phyloP scores from a whole-genome alignment of 2,329 filamentous ascomycete species.

The Rhexocercosporidium sp. region DNA sequence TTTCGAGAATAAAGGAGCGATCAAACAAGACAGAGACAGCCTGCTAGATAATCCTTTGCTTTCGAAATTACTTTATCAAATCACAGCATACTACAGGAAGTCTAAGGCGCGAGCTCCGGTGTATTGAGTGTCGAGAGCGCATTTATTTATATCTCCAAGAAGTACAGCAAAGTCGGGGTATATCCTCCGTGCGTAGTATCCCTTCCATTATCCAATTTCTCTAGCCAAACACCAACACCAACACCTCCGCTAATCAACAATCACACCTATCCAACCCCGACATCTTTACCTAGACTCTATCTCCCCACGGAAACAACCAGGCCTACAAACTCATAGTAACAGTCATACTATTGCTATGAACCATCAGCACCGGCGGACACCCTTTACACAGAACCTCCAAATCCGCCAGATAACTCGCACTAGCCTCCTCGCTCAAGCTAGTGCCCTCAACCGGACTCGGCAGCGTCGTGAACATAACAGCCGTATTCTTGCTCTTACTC shows the following conservation, averaged over 20 bases:
- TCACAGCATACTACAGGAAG: too few species aligned
- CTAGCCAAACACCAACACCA: background rate
- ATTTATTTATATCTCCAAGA: too few species aligned
- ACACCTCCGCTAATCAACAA: too few species aligned
- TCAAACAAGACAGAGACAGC: too few species aligned
- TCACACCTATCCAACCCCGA: too few species aligned
- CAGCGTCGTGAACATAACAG: conserved; percentile 82
- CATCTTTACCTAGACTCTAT: too few species aligned
- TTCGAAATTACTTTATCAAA: too few species aligned
- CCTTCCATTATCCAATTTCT: background rate
- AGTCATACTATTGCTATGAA: conserved; percentile 89
- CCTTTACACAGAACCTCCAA: conserved; percentile 79
- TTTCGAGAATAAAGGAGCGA: too few species aligned
- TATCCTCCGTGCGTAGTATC: background rate
- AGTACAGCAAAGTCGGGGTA: background rate
- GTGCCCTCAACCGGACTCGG: conserved; percentile 83
- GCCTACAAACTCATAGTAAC: conserved; percentile 74
- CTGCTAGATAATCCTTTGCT: too few species aligned
- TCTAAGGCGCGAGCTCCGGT: too few species aligned
- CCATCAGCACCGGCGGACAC: conserved; percentile 76
- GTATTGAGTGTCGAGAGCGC: too few species aligned
- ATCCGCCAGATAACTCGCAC: conserved; percentile 76
- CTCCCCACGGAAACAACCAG: too few species aligned
- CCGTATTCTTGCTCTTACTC: conserved; percentile 69
- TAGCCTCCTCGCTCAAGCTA: conserved; percentile 70